Conservation (phyloP, 2,329 filamentous ascomycete species). For the Gnomoniopsis sp. region DNA sequence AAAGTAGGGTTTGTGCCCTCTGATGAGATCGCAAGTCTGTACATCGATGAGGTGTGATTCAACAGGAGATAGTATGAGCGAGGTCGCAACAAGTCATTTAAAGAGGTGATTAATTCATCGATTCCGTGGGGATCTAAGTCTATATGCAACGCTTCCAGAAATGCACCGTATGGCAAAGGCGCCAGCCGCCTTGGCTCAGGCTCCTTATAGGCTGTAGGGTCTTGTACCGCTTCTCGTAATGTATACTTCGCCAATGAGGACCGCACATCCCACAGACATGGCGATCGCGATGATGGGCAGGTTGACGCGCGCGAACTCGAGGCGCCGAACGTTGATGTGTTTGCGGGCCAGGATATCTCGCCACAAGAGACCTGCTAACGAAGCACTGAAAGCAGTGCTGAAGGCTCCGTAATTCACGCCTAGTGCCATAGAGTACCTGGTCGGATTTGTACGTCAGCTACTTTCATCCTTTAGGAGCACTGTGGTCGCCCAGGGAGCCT, state of each 20-base stretch:
- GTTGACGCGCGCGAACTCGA: conserved; percentile 68
- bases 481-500: not conserved
- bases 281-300: conserved; percentile 67
- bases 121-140: too few relatives aligned
- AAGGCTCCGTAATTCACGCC: conserved; percentile 75
- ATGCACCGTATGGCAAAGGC: too few relatives aligned
- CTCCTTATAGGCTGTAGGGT: conserved; percentile 31
- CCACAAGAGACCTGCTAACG: conserved; percentile 69
- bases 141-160: too few relatives aligned
- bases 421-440: conserved; percentile 64
- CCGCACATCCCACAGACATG: conserved; percentile 61
- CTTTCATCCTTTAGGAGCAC: not conserved
- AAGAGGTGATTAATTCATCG: too few relatives aligned
- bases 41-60: too few relatives aligned
- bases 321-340: conserved; percentile 59
- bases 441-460: not conserved
- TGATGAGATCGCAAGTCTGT: too few relatives aligned
- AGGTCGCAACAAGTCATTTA: too few relatives aligned
- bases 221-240: conserved; percentile 42
- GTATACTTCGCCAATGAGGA: conserved; percentile 63
- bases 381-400: conserved; percentile 68
- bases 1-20: too few relatives aligned
- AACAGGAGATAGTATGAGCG: too few relatives aligned
- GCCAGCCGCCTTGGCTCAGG: not conserved
- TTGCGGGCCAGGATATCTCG: conserved; percentile 66